Base-by-base conservation (phyloP, 1,284 basidiomycete species). In the Ustilago esculenta region DNA sequence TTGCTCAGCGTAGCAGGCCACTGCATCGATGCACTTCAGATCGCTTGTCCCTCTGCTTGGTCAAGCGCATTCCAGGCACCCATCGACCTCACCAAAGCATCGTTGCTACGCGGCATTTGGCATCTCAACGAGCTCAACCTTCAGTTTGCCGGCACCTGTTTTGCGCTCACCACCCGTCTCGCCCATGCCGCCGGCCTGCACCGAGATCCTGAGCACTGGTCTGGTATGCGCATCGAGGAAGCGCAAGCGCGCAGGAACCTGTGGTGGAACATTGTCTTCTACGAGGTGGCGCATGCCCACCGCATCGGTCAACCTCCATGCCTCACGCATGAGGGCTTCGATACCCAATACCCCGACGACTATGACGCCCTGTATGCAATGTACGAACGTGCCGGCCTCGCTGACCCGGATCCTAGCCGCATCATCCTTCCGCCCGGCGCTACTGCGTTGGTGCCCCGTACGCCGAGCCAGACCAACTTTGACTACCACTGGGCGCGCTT, bases 121-220 rank as follows among this genome's bases (percentile, higher is more conserved):
- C 75, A 77, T 47, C 48, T 73, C 41, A 68, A 63, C 51, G 75
- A 77, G 57, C 63, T 73, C 33, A 72, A 78, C 41, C 61, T 76
- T 7, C 67, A 73, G 20, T 77, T 75, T 30, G 75, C 75, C 12
- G 57, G 65, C 42, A 61, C 67, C 5, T 76, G 75, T 57, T 75
- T 77, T 39, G 67, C 73, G 14, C 43, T 61, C 21, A 67, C 76
- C 18, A 56, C 72, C 10, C 67, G 73, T 14, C 60, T 78, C 7
- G 75, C 76, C 1, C 68, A 77, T 40, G 72, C 73, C 14, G 76
- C 76, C 32, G 74, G 74, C 37, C 54, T 78, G 14, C 72, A 78
- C 33, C 58, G 72, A 6, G 76, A 77, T 30, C 67, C 75, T 8
- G 58, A 54, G 34, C 71, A 76, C 34, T 76, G 74, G 72, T 60